Evolutionary conservation across 805 yeast species (phyloP), one percentile per base, ranked within the genome.

Genomic region (Zygoascus flipseniorum): DNA sequence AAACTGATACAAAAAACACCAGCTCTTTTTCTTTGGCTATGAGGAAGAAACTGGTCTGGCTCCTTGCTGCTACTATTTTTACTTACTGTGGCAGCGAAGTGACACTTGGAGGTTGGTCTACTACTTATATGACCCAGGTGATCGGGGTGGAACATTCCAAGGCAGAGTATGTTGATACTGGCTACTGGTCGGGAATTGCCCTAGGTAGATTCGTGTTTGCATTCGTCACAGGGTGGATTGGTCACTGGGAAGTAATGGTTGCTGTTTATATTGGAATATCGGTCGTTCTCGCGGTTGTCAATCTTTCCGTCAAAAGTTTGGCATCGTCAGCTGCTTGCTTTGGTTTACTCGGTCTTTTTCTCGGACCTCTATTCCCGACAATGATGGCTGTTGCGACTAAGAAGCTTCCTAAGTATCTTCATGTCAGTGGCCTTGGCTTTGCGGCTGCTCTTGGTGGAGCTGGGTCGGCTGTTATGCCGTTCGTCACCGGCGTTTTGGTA

Each of bases 381-480:
- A 79, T 86, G 0, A 80, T 85, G 50, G 78, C 85, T 13, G 77
- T 83, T 9, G 75, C 88, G 1, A 67, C 85, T 47, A 79, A 81
- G 52, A 70, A 81, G 1, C 65, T 88, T 44, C 95, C 95, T 0
- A 67, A 70, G 28, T 74, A 73, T 43, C 69, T 77, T 51, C 85
- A 85, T 51, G 78, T 85, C 9, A 68, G 80, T 16, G 90, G 89
- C 1, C 76, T 88, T 8, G 90, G 95, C 0, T 72, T 85, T 52
- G 79, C 85, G 19, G 82, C 89, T 53, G 89, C 93, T 0, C 64
- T 86, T 55, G 95, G 95, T 6, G 90, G 93, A 2, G 80, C 83
- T 14, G 96, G 95, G 1, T 86, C 85, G n/a, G 92, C 95, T 0
- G 74, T 79, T 0, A 57, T 86, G 6, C 93, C 95, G 1, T 84